A percentile compares a stretch with the other conserved stretches of the same genome.
These are phyloP conservation scores for Pyrenopolyporus hunteri DNA, from an alignment of 495 filamentous ascomycete genomes.

Conservation along the genomic window DNA sequence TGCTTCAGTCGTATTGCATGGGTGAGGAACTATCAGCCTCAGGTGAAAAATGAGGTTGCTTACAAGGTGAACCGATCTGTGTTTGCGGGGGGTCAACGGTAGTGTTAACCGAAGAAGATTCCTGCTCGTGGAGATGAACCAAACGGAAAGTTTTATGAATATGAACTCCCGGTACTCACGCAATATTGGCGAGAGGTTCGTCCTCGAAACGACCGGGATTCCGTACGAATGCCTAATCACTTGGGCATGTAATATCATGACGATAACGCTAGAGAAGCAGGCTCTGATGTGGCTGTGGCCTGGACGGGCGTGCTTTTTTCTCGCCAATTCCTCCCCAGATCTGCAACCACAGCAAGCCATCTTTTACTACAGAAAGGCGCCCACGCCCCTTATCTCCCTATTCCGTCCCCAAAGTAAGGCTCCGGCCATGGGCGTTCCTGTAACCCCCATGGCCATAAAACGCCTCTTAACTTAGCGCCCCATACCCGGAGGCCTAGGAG, in stretches of 20 bases:
- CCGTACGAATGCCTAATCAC: slow-evolving; percentile 20
- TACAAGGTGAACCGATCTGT: slow-evolving; percentile 9
- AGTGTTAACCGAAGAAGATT: background rate
- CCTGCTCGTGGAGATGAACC: background rate
- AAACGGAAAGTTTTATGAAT: background rate
- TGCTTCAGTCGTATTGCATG: background rate
- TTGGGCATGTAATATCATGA: slow-evolving; percentile 1
- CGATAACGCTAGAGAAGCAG: slow-evolving; percentile 34
- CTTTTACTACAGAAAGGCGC: background rate
- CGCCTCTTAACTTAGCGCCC: slow-evolving; percentile 9
- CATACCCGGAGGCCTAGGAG: slow-evolving; percentile 1
- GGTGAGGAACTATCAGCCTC: slow-evolving; percentile 20
- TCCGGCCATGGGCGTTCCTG: background rate
- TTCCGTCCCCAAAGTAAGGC: too few species aligned
- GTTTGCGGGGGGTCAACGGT: slow-evolving; percentile 3
- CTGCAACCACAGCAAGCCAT: slow-evolving; percentile 11
- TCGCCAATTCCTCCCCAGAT: slow-evolving; percentile 30
- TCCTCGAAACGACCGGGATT: background rate
- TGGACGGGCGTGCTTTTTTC: slow-evolving; percentile 10
- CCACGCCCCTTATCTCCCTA: too few species aligned
- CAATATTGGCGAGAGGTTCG: background rate
- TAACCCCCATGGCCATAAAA: background rate
- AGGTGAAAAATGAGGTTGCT: slow-evolving; percentile 15
- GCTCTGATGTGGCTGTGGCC: slow-evolving; percentile 32
- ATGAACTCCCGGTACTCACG: background rate